A percentile compares a stretch with the other conserved stretches of the same genome.
phyloP scores from a whole-genome alignment of 345 rosid genomes.

The Eucalyptus sp. region DNA sequence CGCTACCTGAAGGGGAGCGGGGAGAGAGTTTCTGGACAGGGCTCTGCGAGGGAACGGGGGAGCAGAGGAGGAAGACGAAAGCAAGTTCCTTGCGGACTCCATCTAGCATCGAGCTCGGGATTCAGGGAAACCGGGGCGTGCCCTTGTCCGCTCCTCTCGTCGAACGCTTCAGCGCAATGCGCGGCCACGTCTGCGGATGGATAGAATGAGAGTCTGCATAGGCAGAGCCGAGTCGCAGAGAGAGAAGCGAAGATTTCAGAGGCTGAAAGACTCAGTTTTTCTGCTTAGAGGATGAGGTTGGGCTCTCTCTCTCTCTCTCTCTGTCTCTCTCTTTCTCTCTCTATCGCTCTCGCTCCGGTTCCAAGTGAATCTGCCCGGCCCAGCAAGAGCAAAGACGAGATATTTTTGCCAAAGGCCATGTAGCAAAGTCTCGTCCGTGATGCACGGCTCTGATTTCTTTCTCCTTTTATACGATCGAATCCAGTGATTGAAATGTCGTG shows the following conservation, averaged over 20 bases:
- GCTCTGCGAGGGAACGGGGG: slow-evolving; percentile 44
- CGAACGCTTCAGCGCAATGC: neutral
- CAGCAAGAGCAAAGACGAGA: neutral
- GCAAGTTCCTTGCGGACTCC: slow-evolving; percentile 60
- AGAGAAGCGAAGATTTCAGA: neutral
- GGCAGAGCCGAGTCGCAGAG: neutral
- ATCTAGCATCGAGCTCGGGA: neutral
- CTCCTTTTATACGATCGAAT: neutral
- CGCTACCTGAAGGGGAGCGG: slow-evolving; percentile 32
- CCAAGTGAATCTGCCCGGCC: neutral
- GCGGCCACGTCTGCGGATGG: neutral
- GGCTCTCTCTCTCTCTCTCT: neutral
- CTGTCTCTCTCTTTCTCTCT: neutral
- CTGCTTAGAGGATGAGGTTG: neutral
- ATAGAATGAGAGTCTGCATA: neutral
- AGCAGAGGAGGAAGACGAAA: slow-evolving; percentile 57
- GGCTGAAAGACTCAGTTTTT: neutral
- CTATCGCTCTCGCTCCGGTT: neutral
- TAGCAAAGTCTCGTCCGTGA: neutral
- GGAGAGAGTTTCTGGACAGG: slow-evolving; percentile 23
- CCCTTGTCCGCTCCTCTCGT: neutral
- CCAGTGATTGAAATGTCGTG: neutral
- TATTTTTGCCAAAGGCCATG: neutral
- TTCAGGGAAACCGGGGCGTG: neutral
- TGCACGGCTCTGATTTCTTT: neutral